Evolutionary conservation across 768 basidiomycete species (phyloP).

Genomic region (Boletellus ananiceps): DNA sequence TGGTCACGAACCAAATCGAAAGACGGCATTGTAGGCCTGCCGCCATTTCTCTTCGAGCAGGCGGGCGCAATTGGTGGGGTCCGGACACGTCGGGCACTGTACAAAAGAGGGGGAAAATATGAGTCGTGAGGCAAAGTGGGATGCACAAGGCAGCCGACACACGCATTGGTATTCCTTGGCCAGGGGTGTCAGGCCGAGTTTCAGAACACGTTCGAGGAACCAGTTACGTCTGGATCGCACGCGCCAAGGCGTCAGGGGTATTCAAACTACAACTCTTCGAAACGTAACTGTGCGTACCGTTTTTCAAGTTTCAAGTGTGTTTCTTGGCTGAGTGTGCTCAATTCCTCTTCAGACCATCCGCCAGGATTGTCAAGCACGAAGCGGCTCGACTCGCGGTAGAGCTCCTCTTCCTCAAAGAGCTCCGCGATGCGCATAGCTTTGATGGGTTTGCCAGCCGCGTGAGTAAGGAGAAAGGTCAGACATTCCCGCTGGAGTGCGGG

Average conservation of each 20-base stretch:
- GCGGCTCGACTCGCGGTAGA: constrained; percentile 85
- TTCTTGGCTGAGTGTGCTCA: constrained; percentile 74
- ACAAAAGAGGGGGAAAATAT: not conserved
- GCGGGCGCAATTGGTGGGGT: constrained; percentile 71
- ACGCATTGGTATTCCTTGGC: constrained; percentile 97
- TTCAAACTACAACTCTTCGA: not conserved
- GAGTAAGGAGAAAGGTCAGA: constrained; percentile 82
- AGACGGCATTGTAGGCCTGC: constrained; percentile 81
- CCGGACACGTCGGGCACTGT: constrained; percentile 82
- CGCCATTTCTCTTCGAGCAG: constrained; percentile 91
- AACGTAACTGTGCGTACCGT: constrained; percentile 39
- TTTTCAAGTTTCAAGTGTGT: constrained; percentile 89
- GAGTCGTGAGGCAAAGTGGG: not conserved
- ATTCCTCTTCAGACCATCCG: constrained; percentile 75
- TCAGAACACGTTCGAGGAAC: constrained; percentile 93
- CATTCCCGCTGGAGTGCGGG: constrained; percentile 79
- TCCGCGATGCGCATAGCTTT: constrained; percentile 92
- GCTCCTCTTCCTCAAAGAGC: constrained; percentile 82
- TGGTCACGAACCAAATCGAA: constrained; percentile 63
- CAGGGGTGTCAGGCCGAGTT: constrained; percentile 79
- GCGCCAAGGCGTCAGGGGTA: not conserved
- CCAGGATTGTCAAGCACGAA: constrained; percentile 92
- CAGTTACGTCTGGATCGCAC: constrained; percentile 61
- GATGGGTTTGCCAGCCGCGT: constrained; percentile 89
- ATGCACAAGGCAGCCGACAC: constrained; percentile 24